Conservation (phyloP, 805 yeast species). For the Ogataea saltuana region DNA sequence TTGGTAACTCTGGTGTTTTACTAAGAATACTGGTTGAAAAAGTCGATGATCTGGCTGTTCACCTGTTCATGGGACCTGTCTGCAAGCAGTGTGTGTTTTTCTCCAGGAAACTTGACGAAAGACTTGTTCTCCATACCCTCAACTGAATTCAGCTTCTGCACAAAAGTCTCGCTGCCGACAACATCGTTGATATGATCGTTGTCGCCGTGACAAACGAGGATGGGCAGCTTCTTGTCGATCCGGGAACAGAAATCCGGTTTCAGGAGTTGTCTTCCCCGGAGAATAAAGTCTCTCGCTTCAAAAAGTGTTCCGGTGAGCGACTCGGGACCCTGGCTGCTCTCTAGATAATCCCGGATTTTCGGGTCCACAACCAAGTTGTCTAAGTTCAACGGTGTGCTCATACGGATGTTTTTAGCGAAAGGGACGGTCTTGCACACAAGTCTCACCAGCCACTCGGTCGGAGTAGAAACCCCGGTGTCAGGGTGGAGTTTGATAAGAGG, state of each 20-base stretch:
- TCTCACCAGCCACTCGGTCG: slow-evolving; percentile 45
- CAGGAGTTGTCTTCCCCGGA: slow-evolving; percentile 57
- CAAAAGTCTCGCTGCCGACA: slow-evolving; percentile 46
- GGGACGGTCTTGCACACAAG: slow-evolving; percentile 45
- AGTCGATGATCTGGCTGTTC: slow-evolving; percentile 41
- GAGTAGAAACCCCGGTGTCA: slow-evolving; percentile 52
- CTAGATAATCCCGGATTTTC: slow-evolving; percentile 47
- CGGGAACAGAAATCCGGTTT: slow-evolving; percentile 38
- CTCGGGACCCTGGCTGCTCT: slow-evolving; percentile 40
- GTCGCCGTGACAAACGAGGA: slow-evolving; percentile 62
- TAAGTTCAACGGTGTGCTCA: slow-evolving; percentile 56
- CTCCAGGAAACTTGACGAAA: slow-evolving; percentile 29
- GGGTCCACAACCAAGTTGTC: slow-evolving; percentile 55
- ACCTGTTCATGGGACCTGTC: slow-evolving; percentile 42
- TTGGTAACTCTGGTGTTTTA: not conserved
- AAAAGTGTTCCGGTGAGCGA: slow-evolving; percentile 55
- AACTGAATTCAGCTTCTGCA: slow-evolving; percentile 30
- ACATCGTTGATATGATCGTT: slow-evolving; percentile 62
- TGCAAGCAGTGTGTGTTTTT: slow-evolving; percentile 50
- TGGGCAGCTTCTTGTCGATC: slow-evolving; percentile 43
- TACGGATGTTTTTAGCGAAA: slow-evolving; percentile 37
- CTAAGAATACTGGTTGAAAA: slow-evolving; percentile 33
- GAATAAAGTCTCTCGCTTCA: slow-evolving; percentile 59
- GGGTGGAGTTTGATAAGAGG: slow-evolving; percentile 65
- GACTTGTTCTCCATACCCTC: slow-evolving; percentile 33